These are phyloP conservation scores for Pseudonitzschia delicatissima DNA, from an alignment of 108 stramenopile genomes.

Conservation along the genomic window DNA sequence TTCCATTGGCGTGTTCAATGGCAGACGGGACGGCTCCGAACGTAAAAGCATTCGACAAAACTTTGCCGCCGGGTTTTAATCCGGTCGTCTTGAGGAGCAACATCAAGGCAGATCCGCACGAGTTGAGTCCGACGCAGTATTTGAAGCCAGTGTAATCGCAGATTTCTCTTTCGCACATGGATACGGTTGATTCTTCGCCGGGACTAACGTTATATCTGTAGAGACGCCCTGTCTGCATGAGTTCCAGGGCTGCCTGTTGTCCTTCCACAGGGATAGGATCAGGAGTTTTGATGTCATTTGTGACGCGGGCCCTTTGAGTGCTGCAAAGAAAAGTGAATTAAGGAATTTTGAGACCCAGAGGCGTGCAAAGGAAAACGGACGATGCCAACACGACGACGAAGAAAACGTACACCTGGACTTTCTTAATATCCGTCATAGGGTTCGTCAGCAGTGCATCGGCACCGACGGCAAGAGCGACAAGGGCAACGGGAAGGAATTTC, in stretches of 20 bases:
- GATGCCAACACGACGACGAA: not conserved
- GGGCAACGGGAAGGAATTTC: conserved; percentile 33
- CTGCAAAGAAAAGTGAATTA: conserved; percentile 11
- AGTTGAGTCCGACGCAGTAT: conserved; percentile 82
- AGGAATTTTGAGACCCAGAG: not conserved
- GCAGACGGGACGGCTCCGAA: conserved; percentile 84
- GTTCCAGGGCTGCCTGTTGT: conserved; percentile 59
- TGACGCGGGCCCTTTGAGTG: conserved; percentile 47
- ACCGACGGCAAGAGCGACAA: conserved; percentile 29
- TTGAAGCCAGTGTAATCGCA: conserved; percentile 81
- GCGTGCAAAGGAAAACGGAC: not conserved
- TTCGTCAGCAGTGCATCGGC: conserved; percentile 41
- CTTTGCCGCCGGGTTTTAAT: conserved; percentile 75
- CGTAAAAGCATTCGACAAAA: conserved; percentile 89
- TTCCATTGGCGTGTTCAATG: conserved; percentile 83
- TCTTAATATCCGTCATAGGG: conserved; percentile 5
- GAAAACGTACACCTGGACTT: conserved; percentile 10
- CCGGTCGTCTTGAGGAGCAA: conserved; percentile 80
- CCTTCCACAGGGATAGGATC: conserved; percentile 78
- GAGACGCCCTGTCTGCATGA: conserved; percentile 71
- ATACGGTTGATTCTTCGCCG: conserved; percentile 60
- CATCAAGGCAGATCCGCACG: conserved; percentile 86
- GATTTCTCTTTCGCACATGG: conserved; percentile 70
- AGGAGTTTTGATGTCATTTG: conserved; percentile 79
- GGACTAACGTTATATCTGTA: conserved; percentile 76